phyloP scores from a whole-genome alignment of 129 eudicot species.

The Dittrichia graveolens region DNA sequence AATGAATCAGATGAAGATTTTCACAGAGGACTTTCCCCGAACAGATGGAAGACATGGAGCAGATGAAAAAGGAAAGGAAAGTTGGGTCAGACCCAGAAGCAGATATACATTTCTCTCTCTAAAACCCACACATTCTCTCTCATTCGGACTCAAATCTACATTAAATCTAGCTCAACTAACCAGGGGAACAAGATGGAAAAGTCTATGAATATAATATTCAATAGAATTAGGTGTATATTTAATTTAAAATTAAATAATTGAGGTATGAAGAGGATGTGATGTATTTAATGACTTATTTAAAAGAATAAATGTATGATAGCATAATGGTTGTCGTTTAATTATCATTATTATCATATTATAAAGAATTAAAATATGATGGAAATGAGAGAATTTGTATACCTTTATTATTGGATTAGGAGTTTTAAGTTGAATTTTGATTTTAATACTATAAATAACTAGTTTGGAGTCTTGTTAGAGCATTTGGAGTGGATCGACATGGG shows the following conservation, averaged over 20 bases:
- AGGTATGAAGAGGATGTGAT: slow-evolving; percentile 19
- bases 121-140: slow-evolving; percentile 36
- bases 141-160: slow-evolving; percentile 48
- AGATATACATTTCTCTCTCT: slow-evolving; percentile 37
- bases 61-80: slow-evolving; percentile 46
- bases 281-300: slow-evolving; percentile 23
- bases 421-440: slow-evolving; percentile 25
- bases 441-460: neutral
- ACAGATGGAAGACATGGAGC: slow-evolving; percentile 42
- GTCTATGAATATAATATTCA: slow-evolving; percentile 24
- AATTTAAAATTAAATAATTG: slow-evolving; percentile 22
- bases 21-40: slow-evolving; percentile 39
- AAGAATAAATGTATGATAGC: slow-evolving; percentile 15
- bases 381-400: slow-evolving; percentile 14
- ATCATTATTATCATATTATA: slow-evolving; percentile 3
- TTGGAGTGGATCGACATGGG: no score
- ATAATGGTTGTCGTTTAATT: slow-evolving; percentile 24
- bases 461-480: no score
- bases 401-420: slow-evolving; percentile 34
- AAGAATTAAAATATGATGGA: neutral
- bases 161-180: slow-evolving; percentile 65
- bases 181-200: slow-evolving; percentile 33
- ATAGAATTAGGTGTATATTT: slow-evolving; percentile 14
- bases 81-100: slow-evolving; percentile 40
- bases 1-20: slow-evolving; percentile 19